phyloP scores from a whole-genome alignment of 2,329 filamentous ascomycete genomes.

The Trichoderma polysporum region DNA sequence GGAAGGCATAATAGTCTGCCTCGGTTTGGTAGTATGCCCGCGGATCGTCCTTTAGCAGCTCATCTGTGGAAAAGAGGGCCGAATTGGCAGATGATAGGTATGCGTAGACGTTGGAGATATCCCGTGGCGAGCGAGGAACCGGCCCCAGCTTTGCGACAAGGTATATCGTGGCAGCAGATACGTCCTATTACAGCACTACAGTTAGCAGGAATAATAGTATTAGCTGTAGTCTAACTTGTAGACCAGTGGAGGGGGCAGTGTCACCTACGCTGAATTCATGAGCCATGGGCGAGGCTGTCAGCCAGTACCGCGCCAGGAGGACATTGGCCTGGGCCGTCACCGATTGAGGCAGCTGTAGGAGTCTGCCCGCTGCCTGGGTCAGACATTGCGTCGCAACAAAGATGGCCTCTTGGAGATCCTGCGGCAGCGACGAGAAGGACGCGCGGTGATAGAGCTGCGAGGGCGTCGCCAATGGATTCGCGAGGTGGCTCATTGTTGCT shows the following conservation, averaged over 20 bases:
- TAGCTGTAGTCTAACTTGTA: background rate
- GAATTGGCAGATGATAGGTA: constrained; percentile 70
- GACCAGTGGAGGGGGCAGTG: too few relatives aligned
- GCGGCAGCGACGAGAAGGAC: constrained; percentile 58
- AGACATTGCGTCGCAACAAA: constrained; percentile 71
- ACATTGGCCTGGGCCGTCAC: constrained; percentile 84
- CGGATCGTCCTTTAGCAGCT: constrained; percentile 42
- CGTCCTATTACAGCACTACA: constrained; percentile 54
- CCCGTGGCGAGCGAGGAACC: constrained; percentile 71
- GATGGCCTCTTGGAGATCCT: constrained; percentile 68
- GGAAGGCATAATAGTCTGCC: constrained; percentile 64
- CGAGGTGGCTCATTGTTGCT: constrained; percentile 56
- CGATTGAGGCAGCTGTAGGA: constrained; percentile 82
- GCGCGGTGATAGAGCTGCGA: constrained; percentile 63
- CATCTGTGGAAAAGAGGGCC: constrained; percentile 48
- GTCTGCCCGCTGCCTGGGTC: constrained; percentile 74
- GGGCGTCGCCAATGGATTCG: constrained; percentile 71
- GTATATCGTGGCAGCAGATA: constrained; percentile 79
- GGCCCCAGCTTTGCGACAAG: constrained; percentile 80
- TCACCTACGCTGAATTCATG: constrained; percentile 56
- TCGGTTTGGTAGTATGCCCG: constrained; percentile 70
- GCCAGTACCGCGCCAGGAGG: constrained; percentile 77
- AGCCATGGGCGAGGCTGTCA: constrained; percentile 55
- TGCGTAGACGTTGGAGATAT: constrained; percentile 79
- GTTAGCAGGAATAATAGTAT: background rate